Evolutionary conservation across 257 asterid genomes (phyloP).

Genomic region (Verbascum thapsus): DNA sequence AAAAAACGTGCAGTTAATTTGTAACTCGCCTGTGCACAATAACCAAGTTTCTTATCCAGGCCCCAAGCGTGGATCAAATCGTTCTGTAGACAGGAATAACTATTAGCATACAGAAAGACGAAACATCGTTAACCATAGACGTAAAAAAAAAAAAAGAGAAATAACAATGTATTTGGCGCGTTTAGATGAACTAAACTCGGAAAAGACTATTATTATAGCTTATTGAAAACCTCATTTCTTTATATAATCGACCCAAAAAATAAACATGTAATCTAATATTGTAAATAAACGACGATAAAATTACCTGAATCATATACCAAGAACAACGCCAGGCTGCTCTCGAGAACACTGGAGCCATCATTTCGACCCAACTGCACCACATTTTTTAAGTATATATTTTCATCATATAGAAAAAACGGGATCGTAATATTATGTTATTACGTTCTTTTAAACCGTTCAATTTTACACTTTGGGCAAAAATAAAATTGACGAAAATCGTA

Average conservation of each 20-base stretch:
- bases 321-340: constrained; percentile 90
- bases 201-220: background rate
- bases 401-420: no score
- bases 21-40: constrained; percentile 82
- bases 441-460: background rate
- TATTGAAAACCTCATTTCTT: background rate
- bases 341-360: constrained; percentile 98
- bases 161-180: background rate
- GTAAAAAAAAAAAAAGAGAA: background rate
- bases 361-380: constrained; percentile 84
- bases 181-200: background rate
- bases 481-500: background rate
- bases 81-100: constrained; percentile 48
- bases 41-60: constrained; percentile 86
- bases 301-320: constrained; percentile 94
- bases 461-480: background rate
- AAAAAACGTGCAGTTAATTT: background rate
- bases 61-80: constrained; percentile 99
- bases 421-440: background rate
- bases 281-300: background rate
- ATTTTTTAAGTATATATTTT: background rate
- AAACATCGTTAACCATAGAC: background rate
- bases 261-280: background rate
- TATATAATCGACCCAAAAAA: background rate
- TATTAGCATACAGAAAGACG: background rate